Base-by-base conservation (phyloP, 768 basidiomycete genomes). In the Podaxis mareebaensis region DNA sequence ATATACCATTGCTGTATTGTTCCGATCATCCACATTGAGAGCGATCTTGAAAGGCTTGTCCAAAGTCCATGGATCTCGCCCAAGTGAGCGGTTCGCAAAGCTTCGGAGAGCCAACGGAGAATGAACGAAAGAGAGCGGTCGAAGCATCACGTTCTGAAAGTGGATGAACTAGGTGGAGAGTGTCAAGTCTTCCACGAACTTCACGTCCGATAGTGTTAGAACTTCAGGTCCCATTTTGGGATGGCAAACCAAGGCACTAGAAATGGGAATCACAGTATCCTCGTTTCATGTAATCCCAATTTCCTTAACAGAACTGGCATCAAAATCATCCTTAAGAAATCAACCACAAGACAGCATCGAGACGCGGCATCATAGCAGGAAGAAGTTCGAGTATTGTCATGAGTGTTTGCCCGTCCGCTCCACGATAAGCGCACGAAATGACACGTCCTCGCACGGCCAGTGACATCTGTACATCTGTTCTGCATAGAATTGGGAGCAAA, bases 141-240 rank as follows among this genome's bases (percentile, higher is more conserved):
- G 52, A 61, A 61, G 51, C 24, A 53, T 20, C 13, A 28, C 15
- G 26, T 26, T 61, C 53, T 26, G 44, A 24, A 54, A 48, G 36
- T 48, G 58, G 58, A 15, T 26, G 49, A 38, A 39, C 8, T 42
- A 56, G 53, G 12, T 48, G 49, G 51, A 51, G 36, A 60, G 51
- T 44, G 12, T 55, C 40, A 46, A 40, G 30, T 24, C 49, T 63
- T 51, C 49, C 24, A 36, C 33, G 44, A 38, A 49, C 48, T 63
- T 54, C 53, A 57, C 48, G 36, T 56, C 54, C 51, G 48, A 63
- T 26, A 57, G 26, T 46, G 51, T 63, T 63, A 51, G 55, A 56
- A 51, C 46, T 49, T 28, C 20, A 39, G 22, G 22, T 51, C 10
- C 55, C 54, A 24, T 40, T 57, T 17, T 15, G n/a, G 46, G 61